Percentiles rank a stretch among this genome's conserved stretches.
Conservation (phyloP, 805 yeast species). For the Wickerhamomyces pijperi region DNA sequence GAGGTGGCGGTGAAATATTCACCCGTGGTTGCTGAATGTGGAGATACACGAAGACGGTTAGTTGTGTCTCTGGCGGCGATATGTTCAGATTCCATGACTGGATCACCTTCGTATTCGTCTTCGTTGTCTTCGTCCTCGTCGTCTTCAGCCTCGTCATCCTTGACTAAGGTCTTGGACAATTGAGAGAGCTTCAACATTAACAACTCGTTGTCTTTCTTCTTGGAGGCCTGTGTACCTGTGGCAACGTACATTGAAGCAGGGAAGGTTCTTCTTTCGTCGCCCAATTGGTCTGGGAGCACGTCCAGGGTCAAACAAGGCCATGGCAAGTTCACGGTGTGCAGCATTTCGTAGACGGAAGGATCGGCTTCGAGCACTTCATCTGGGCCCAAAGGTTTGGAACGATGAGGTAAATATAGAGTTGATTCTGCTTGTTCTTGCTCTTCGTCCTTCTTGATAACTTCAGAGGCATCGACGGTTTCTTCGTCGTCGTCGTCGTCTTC, state of each 20-base stretch:
- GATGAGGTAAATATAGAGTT: slow-evolving; percentile 72
- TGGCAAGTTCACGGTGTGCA: slow-evolving; percentile 85
- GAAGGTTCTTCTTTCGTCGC: slow-evolving; percentile 77
- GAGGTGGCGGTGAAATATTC: slow-evolving; percentile 82
- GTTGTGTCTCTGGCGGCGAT: slow-evolving; percentile 74
- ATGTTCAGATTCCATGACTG: slow-evolving; percentile 79
- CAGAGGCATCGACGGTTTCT: slow-evolving; percentile 23
- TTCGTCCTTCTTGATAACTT: slow-evolving; percentile 24
- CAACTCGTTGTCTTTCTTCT: slow-evolving; percentile 80
- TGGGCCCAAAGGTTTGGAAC: slow-evolving; percentile 83
- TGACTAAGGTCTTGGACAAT: slow-evolving; percentile 76
- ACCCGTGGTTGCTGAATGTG: slow-evolving; percentile 60
- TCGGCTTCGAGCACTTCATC: slow-evolving; percentile 96
- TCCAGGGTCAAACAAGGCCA: slow-evolving; percentile 97
- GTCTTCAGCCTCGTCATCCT: slow-evolving; percentile 68
- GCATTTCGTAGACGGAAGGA: slow-evolving; percentile 91
- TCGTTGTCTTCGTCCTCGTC: slow-evolving; percentile 66
- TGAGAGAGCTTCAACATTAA: slow-evolving; percentile 75
- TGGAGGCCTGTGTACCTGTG: slow-evolving; percentile 89
- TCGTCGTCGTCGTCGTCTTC: slow-evolving; percentile 22
- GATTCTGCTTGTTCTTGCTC: slow-evolving; percentile 28
- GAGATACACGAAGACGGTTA: slow-evolving; percentile 78
- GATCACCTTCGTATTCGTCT: slow-evolving; percentile 65
- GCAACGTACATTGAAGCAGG: slow-evolving; percentile 82
- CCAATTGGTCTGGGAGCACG: slow-evolving; percentile 75